Base-by-base conservation (phyloP, 768 basidiomycete species). In the Leccinum boreale region DNA sequence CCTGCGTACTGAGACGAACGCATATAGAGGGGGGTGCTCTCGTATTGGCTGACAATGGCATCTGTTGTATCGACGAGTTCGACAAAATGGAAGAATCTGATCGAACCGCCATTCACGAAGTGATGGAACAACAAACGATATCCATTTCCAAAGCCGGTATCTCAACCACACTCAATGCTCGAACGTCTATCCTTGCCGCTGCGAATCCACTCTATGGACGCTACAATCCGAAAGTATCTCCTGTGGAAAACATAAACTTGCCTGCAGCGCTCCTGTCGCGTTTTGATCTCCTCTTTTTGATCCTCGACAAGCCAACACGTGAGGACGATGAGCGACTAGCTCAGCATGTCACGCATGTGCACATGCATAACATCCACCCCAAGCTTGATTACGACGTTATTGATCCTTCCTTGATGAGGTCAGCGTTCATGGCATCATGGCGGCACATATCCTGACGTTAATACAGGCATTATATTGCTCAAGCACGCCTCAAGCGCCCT, bases 71-170 rank as follows among this genome's bases (percentile, higher is more conserved):
- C 61, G 97, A 99, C 64, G 97, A 99, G 71, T 99, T 99, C 69
- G 97, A 99, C 78, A 98, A 99, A 73, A 99, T 99, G 97, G 97
- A 98, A 64, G 97, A 99, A 75, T 73, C 92, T 1, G 97, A 98
- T 72, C 81, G 97, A 64, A 98, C 97, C 2, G 93, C 97, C 14
- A 98, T 99, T 60, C 97, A 99, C 76, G 97, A 99, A 81, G 97
- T 99, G 59, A 99, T 99, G 97, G 96, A 98, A 75, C 97, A 98
- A 73, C 97, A 99, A 76, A 99, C 97, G 0, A 98, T 99, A 56
- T 98, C 96, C 3, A 99, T 99, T 61, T 97, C 97, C 45, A 99
- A 98, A 74, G 97, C 97, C 5, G 97, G 97, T 23, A 99, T 99
- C 69, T 95, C 96, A 9, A 99, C 97, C 8, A 98, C 97, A 1